A percentile compares a stretch with the other conserved stretches of the same genome.
phyloP scores from a whole-genome alignment of 1,139 yeast genomes.

The Hansenula sp. region DNA sequence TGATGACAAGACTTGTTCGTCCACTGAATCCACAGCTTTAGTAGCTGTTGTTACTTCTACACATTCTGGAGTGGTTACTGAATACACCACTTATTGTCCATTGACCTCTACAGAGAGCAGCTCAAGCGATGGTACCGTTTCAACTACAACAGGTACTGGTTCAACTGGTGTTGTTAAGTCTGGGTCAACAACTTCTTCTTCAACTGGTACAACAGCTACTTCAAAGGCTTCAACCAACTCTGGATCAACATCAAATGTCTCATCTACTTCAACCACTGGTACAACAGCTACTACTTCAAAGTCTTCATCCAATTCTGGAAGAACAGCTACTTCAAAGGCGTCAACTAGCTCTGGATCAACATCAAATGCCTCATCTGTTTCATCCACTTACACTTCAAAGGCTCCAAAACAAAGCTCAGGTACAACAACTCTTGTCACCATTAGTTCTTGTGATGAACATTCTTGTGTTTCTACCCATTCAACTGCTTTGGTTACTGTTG shows the following conservation, averaged over 20 bases:
- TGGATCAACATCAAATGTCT: neutral
- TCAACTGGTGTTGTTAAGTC: neutral
- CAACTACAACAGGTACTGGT: neutral
- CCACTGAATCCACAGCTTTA: neutral
- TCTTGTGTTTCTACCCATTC: constrained; percentile 8
- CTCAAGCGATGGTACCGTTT: neutral
- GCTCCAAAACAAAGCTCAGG: too few species aligned
- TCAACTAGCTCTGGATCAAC: neutral
- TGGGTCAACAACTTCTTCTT: neutral
- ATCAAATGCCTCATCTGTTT: too few species aligned
- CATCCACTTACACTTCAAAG: neutral
- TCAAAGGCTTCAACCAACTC: neutral
- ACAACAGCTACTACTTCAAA: neutral
- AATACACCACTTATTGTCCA: constrained; percentile 30
- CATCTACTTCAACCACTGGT: neutral
- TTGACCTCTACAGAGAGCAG: constrained; percentile 9
- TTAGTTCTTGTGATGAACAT: constrained; percentile 16
- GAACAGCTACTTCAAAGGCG: neutral
- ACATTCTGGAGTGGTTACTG: constrained; percentile 18
- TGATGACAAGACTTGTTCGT: constrained; percentile 22
- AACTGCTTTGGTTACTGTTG: constrained; percentile 12
- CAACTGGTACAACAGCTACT: neutral
- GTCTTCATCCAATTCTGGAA: neutral
- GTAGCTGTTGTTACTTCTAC: constrained; percentile 16
- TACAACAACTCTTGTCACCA: constrained; percentile 7